A percentile compares a stretch with the other conserved stretches of the same genome.
Evolutionary conservation across 116 monocot species (phyloP).

Genomic region (Papilionanthe hybrid): DNA sequence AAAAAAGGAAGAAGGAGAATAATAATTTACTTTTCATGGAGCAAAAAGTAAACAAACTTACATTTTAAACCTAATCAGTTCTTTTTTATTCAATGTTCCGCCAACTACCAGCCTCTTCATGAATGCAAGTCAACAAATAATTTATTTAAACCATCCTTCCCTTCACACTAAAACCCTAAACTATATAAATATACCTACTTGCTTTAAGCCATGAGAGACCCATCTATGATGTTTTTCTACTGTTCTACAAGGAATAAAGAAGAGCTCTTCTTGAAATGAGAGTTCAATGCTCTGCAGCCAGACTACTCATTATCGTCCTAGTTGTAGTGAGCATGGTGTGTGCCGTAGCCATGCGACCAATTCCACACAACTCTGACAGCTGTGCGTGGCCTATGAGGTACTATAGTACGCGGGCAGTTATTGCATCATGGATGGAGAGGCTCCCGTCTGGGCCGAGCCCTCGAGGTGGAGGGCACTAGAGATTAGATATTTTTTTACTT

Average conservation of each 20-base stretch:
- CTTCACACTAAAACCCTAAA: not conserved
- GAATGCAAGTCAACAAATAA: not conserved
- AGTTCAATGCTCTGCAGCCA: not conserved
- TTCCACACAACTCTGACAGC: not conserved
- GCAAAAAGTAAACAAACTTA: too few species aligned
- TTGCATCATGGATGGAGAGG: slow-evolving; percentile 29
- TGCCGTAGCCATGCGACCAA: slow-evolving; percentile 14
- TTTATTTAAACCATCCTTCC: not conserved
- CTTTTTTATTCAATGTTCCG: too few species aligned
- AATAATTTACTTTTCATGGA: too few species aligned
- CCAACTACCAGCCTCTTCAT: too few species aligned
- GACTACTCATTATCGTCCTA: slow-evolving; percentile 6
- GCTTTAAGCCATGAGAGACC: too few species aligned
- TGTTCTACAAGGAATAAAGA: not conserved
- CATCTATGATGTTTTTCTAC: not conserved
- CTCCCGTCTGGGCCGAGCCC: slow-evolving; percentile 38
- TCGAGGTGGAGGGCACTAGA: slow-evolving; percentile 29
- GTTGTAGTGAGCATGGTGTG: not conserved
- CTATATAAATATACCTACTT: not conserved
- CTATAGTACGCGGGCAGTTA: slow-evolving; percentile 9
- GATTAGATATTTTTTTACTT: too few species aligned
- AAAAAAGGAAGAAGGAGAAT: too few species aligned
- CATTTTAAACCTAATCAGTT: too few species aligned
- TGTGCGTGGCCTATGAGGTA: not conserved
- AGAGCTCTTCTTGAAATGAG: not conserved